Conservation (phyloP, 306 rosid genomes). For the Lablab purpureus region DNA sequence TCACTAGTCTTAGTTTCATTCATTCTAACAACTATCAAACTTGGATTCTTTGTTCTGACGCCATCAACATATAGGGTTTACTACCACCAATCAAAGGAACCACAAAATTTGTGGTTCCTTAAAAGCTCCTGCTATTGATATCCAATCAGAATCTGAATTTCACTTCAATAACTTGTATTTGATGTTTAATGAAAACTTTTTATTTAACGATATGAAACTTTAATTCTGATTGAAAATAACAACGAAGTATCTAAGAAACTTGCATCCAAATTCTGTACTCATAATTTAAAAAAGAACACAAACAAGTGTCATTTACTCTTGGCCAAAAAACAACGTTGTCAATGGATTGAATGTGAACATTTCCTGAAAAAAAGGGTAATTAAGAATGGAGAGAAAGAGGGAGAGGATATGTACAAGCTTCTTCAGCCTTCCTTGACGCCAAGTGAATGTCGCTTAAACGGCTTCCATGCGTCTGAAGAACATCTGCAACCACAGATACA, state of each 20-base stretch:
- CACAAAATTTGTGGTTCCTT: background rate
- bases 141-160: background rate
- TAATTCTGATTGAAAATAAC: background rate
- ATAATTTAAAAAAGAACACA: background rate
- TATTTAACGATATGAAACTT: background rate
- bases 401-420: slow-evolving; percentile 60
- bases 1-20: slow-evolving; percentile 6
- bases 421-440: slow-evolving; percentile 76
- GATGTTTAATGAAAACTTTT: background rate
- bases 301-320: too few relatives aligned
- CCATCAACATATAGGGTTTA: background rate
- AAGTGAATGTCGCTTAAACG: slow-evolving; percentile 53
- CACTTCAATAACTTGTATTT: background rate
- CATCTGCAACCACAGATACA: slow-evolving; percentile 74
- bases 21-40: background rate
- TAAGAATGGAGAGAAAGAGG: background rate
- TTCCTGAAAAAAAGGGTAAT: background rate
- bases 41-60: background rate
- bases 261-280: background rate
- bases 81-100: background rate
- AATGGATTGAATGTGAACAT: background rate
- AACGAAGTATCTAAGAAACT: background rate
- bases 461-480: slow-evolving; percentile 71
- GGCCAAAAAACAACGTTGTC: background rate
- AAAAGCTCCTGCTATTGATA: background rate